Evolutionary conservation across 257 asterid genomes (phyloP), one percentile per base, ranked within the genome.

Genomic region (Solanum paucissectum): DNA sequence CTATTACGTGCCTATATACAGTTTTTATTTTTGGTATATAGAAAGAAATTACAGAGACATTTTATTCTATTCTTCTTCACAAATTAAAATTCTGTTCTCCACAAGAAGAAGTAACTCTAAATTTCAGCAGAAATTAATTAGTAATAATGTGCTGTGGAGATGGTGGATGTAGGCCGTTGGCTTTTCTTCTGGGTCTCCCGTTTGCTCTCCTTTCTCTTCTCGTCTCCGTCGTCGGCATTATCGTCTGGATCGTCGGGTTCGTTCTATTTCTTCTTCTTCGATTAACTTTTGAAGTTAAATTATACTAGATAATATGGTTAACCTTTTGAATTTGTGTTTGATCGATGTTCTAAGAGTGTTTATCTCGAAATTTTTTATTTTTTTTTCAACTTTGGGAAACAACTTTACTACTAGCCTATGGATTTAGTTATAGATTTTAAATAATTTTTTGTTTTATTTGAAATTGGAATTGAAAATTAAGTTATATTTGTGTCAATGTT

Each of bases 201-300:
- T 94, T 94, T 40, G 98, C 98, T 4, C 33, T 93, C 14, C 93
- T 94, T 13, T 88, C 95, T 81, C 95, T 94, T 25, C 34, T 94
- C 74, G 23, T 93, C 89, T 93, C 95, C 49, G 5, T 93, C 58
- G 86, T 93, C 86, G 96, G 95, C 75, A 25, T 93, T 14, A 38
- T 89, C 86, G 12, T 94, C 62, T 94, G 98, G 98, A 90, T 92
- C 23, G 88, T 93, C 83, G 96, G 95, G 98, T 94, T 33, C 7
- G 49, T 11, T 42, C 5, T 42, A 44, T 44, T 44, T 44, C 52
- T 44, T 44, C 55, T 46, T 46, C 55, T 46, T 46, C 55, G 55
- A 23, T 21, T 68, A 21, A 37, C 42, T 14, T 55, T 12, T 16
- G 23, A 29, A 33, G 64, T 5, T 71, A 46, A 12, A 85, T n/a